Percentiles rank a stretch among this genome's conserved stretches.
Conservation (phyloP, 768 basidiomycete genomes). For the Pleurotus eryngii region DNA sequence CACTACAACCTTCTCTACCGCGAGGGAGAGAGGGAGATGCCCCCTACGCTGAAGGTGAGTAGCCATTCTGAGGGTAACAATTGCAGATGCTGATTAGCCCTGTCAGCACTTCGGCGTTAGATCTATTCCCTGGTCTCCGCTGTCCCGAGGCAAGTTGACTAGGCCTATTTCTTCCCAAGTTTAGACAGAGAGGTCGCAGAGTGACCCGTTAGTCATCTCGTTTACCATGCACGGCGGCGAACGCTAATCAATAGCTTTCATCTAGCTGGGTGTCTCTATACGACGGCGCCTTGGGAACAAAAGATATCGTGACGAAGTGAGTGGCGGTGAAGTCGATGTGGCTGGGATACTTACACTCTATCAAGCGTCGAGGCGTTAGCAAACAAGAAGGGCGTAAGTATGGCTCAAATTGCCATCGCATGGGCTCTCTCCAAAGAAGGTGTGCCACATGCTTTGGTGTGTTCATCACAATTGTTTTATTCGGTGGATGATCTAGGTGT, state of each 20-base stretch:
- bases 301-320: slow-evolving; percentile 27
- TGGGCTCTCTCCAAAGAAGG: slow-evolving; percentile 39
- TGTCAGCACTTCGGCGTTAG: slow-evolving; percentile 31
- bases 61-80: background rate
- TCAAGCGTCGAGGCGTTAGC: slow-evolving; percentile 43
- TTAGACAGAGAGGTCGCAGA: slow-evolving; percentile 22
- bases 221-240: background rate
- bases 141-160: slow-evolving; percentile 30
- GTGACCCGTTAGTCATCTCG: slow-evolving; percentile 13
- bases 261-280: background rate
- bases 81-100: background rate
- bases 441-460: background rate
- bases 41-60: slow-evolving; percentile 36
- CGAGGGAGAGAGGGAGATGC: slow-evolving; percentile 60
- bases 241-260: too few relatives aligned
- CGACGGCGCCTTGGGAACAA: background rate
- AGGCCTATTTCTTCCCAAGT: slow-evolving; percentile 21
- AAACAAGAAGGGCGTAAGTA: slow-evolving; percentile 36
- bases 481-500: slow-evolving; percentile 23
- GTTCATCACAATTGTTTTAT: background rate
- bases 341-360: background rate
- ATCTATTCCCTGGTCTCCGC: slow-evolving; percentile 37
- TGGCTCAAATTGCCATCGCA: slow-evolving; percentile 45
- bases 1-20: slow-evolving; percentile 54
- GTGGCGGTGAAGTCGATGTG: slow-evolving; percentile 14